Base-by-base conservation (phyloP, 2,329 filamentous ascomycete species). In the Aspergillus sp. region DNA sequence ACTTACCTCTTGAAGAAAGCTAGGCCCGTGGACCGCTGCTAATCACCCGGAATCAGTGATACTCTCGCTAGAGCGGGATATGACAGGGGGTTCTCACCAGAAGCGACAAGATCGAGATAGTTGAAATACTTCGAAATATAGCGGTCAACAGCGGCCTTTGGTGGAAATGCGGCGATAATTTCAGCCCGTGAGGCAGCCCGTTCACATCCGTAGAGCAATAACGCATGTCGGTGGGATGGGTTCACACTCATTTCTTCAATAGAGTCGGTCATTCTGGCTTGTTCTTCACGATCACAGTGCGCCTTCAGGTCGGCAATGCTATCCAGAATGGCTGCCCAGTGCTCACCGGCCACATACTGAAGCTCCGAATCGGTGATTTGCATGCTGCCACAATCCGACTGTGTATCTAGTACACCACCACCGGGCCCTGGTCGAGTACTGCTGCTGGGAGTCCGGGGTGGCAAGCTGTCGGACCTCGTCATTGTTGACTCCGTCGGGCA, bases 1-100 rank as follows among this genome's bases (percentile, higher is more conserved):
- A 63, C 63, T 57, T 63, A 68, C 70, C 68, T 77, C 73, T 36
- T 64, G 65, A 41, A 75, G 51, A 53, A 78, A 72, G 55, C 58
- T 70, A 10, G 67, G 67, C 1, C 69, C 61, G 63, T 78, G 70
- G 39, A 70, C 58, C 36, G 64, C 57, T 7, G 61, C 68, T 65
- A 30, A 49, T 39, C 15, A 39, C n/a, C 32, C 32, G 12, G 5
- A 13, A 1, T 36, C 12, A 36, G 32, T 36, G 32, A 36, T 36
- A 36, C 12, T 36, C 5, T 13, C 12, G 12, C 1, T 2, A 12
- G 12, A 36, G 32, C 12, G 12, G 12, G 12, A 36, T 13, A 36
- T 25, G 32, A 15, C 32, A 4, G 4, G 12, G 12, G 32, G 32
- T 36, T 36, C 60, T 39, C 48, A 68, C 64, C 59, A 25, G 63